phyloP scores from a whole-genome alignment of 2,329 filamentous ascomycete species.

The Parafenestella ontariensis region DNA sequence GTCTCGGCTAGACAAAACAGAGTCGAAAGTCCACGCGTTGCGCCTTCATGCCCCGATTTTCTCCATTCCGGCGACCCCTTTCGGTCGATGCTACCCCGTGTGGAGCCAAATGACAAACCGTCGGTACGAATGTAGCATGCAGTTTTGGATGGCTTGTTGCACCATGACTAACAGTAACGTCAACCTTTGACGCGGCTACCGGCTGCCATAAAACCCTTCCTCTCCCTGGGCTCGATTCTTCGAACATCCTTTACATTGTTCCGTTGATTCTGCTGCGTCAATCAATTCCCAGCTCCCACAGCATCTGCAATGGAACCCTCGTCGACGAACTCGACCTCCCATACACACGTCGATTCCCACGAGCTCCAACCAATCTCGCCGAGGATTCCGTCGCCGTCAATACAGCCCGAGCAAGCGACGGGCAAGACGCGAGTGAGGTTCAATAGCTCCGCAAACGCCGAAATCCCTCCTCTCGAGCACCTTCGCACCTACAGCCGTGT shows the following conservation, averaged over 20 bases:
- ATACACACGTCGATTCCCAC: slow-evolving; percentile 16
- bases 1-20: too few species aligned
- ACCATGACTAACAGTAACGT: slow-evolving; percentile 1
- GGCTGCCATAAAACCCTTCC: background rate
- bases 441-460: slow-evolving; percentile 35
- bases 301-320: slow-evolving; percentile 24
- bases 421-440: slow-evolving; percentile 33
- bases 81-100: too few species aligned
- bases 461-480: slow-evolving; percentile 23
- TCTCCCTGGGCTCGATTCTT: background rate
- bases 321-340: slow-evolving; percentile 18
- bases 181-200: background rate
- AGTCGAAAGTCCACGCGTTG: too few species aligned
- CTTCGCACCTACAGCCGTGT: slow-evolving; percentile 18
- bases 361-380: slow-evolving; percentile 10
- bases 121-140: too few species aligned
- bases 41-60: too few species aligned
- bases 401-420: slow-evolving; percentile 17
- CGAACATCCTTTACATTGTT: background rate
- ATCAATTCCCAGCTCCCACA: background rate
- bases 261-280: background rate
- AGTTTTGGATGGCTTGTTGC: background rate
- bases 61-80: too few species aligned
- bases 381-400: slow-evolving; percentile 12
- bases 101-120: too few species aligned